A percentile compares a stretch with the other conserved stretches of the same genome.
Evolutionary conservation across 192 early-diverging fungal species (phyloP).

Genomic region (Dissophora ornata): DNA sequence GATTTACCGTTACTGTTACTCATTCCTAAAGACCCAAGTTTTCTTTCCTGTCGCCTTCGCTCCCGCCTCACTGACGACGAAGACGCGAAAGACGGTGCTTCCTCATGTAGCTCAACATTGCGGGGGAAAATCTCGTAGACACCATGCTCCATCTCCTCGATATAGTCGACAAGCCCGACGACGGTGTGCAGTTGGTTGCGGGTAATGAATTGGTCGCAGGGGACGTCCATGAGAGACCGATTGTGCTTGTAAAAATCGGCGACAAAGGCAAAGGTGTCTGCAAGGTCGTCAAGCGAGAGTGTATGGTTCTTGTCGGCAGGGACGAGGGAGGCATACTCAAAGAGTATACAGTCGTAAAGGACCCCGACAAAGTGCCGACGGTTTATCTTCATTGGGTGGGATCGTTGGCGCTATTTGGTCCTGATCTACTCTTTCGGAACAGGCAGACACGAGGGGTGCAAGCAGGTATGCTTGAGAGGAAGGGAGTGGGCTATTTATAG

Average conservation of each 20-base stretch:
- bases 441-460: too few relatives aligned
- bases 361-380: slow-evolving; percentile 41
- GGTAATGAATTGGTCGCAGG: slow-evolving; percentile 45
- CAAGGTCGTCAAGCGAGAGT: slow-evolving; percentile 37
- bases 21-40: background rate
- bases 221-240: slow-evolving; percentile 39
- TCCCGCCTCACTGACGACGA: slow-evolving; percentile 29
- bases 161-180: slow-evolving; percentile 36
- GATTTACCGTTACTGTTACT: too few relatives aligned
- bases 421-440: too few relatives aligned
- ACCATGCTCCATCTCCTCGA: slow-evolving; percentile 42
- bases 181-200: slow-evolving; percentile 49
- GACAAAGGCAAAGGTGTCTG: slow-evolving; percentile 42
- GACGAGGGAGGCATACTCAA: slow-evolving; percentile 40
- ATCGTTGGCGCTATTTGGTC: too few relatives aligned
- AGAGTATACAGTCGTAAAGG: slow-evolving; percentile 44
- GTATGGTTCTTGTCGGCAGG: slow-evolving; percentile 1
- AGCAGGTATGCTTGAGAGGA: too few relatives aligned
- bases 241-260: slow-evolving; percentile 52
- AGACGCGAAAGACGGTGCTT: slow-evolving; percentile 32
- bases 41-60: slow-evolving; percentile 3
- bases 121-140: slow-evolving; percentile 35
- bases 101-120: slow-evolving; percentile 31
- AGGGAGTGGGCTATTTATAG: too few relatives aligned
- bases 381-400: slow-evolving; percentile 44